These are phyloP conservation scores for Hypoxylon trugodes DNA, from an alignment of 495 filamentous ascomycete genomes.

Conservation along the genomic window DNA sequence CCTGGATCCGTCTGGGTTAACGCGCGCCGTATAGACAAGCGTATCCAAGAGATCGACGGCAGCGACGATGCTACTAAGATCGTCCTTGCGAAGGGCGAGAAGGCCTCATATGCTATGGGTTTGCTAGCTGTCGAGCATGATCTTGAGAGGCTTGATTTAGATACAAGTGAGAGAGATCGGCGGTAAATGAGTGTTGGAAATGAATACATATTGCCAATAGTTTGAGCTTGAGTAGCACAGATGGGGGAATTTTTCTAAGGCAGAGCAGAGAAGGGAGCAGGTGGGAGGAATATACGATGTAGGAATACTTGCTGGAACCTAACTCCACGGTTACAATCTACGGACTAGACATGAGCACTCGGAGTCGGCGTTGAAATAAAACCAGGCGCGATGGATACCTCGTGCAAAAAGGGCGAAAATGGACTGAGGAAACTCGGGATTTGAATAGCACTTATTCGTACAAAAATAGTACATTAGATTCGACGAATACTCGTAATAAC, in stretches of 20 bases:
- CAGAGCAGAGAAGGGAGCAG: background rate
- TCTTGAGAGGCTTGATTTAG: slow-evolving; percentile 57
- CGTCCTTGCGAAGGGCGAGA: slow-evolving; percentile 57
- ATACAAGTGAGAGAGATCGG: slow-evolving; percentile 28
- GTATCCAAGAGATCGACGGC: slow-evolving; percentile 49
- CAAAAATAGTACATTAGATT: slow-evolving; percentile 22
- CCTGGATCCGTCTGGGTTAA: slow-evolving; percentile 51
- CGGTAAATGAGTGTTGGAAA: slow-evolving; percentile 1
- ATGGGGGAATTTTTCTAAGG: background rate
- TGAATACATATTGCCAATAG: too few relatives aligned
- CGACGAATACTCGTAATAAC: slow-evolving; percentile 1
- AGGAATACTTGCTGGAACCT: slow-evolving; percentile 6
- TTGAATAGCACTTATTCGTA: slow-evolving; percentile 21
- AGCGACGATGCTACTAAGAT: slow-evolving; percentile 47
- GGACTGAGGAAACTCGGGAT: background rate
- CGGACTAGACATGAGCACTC: slow-evolving; percentile 6
- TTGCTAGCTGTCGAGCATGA: slow-evolving; percentile 61
- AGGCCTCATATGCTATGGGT: slow-evolving; percentile 62
- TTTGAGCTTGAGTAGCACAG: background rate
- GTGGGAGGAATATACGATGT: slow-evolving; percentile 3
- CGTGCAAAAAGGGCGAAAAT: background rate
- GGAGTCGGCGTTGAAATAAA: slow-evolving; percentile 13
- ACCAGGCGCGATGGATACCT: slow-evolving; percentile 14
- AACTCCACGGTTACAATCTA: background rate
- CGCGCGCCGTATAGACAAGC: slow-evolving; percentile 52